Base-by-base conservation (phyloP, 2,329 filamentous ascomycete genomes). In the Monosporascus sp. region DNA sequence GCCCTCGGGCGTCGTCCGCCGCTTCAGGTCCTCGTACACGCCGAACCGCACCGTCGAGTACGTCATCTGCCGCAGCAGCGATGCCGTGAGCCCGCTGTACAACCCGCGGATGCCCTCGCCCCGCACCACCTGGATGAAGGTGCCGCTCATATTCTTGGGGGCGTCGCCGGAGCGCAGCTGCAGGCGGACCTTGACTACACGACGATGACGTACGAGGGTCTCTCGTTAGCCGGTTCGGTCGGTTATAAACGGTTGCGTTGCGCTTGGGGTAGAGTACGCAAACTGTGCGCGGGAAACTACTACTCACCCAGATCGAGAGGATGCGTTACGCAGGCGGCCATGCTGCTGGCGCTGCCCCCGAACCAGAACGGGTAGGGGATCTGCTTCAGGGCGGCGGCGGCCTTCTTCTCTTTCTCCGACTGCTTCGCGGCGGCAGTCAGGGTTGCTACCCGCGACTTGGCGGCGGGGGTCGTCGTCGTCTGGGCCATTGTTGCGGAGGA, bases 41-140 rank as follows among this genome's bases (percentile, higher is more conserved):
- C 91, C 94, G 75, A 99, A 99, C 48, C 94, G 90, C 38, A 91
- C 94, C 49, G 94, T 99, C 55, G 89, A 94, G 77, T 99, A 99
- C 55, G 94, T 97, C 62, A 92, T 81, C 76, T 97, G 94, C 60
- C 94, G 92, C 54, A 97, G 81, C 48, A 97, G 82, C 53, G 92
- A 94, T 61, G 94, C 94, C 2, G 92, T 95, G 54, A 97, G 85
- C 74, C 94, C 94, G 65, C 82, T 87, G 74, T 99, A 99, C 48
- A 99, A 81, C 27, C 91, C 93, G 31, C 78, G 72, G n/a, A 89
- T 58, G 39, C 93, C 91, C 72, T 94, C 82, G 64, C 81, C 78
- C 62, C 84, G 85, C 57, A 92, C 70, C 61, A 99, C 86, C 74
- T 96, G 88, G 55, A 83, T 77, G 67, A 97, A 89, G 56, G 93